Conservation (phyloP, 139 green algal genomes). For the Chlorella sp. region DNA sequence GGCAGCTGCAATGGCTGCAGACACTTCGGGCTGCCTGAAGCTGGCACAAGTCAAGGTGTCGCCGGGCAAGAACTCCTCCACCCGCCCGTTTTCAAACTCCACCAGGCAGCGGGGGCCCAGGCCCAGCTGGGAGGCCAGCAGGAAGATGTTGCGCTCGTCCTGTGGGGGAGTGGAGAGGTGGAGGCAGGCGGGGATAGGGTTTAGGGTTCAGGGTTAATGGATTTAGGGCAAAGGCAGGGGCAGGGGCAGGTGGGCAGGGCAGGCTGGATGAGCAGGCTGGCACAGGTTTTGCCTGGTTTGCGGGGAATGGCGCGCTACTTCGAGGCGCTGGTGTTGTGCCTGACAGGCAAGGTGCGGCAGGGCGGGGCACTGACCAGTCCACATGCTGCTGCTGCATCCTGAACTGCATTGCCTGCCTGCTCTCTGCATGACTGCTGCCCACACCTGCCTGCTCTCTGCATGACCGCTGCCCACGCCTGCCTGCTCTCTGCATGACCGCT, state of each 20-base stretch:
- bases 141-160: constrained; percentile 61
- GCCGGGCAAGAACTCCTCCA: constrained; percentile 72
- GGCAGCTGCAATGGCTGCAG: constrained; percentile 53
- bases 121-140: constrained; percentile 45
- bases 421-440: too few species aligned
- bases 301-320: too few species aligned
- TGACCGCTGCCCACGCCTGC: too few species aligned
- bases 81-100: constrained; percentile 61
- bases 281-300: too few species aligned
- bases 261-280: neutral
- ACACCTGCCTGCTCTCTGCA: too few species aligned
- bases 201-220: too few species aligned
- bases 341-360: too few species aligned
- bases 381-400: too few species aligned
- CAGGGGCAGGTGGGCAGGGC: neutral
- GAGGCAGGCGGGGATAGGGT: neutral
- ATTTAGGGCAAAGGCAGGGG: neutral
- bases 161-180: neutral
- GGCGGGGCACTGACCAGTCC: too few species aligned
- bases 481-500: too few species aligned
- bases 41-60: constrained; percentile 43
- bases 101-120: constrained; percentile 67
- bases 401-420: too few species aligned
- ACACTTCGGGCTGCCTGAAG: constrained; percentile 49
- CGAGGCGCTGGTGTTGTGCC: too few species aligned